phyloP scores from a whole-genome alignment of 179 eudicot species.

The Corrigiola litoralis region DNA sequence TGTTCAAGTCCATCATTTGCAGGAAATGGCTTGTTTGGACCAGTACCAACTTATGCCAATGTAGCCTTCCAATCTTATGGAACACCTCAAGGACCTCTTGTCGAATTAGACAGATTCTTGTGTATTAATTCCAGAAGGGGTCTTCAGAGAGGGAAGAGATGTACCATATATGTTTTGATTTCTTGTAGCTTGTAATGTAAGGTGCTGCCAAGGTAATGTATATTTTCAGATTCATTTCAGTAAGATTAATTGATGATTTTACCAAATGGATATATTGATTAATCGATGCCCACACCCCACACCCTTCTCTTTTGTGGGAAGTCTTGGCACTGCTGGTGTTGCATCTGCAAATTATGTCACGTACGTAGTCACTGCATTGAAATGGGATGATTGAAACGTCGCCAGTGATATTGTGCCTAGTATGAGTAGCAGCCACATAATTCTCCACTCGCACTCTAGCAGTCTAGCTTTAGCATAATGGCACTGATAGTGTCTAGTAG shows the following conservation, averaged over 20 bases:
- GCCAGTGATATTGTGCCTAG: too few relatives aligned
- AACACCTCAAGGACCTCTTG: neutral
- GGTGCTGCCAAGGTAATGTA: slow-evolving; percentile 13
- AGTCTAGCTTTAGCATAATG: too few relatives aligned
- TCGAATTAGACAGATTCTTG: neutral
- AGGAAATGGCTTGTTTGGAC: slow-evolving; percentile 12
- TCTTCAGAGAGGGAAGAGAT: neutral
- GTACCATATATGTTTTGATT: slow-evolving; percentile 1
- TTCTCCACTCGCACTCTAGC: too few relatives aligned
- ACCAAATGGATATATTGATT: neutral
- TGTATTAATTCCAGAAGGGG: neutral
- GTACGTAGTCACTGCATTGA: too few relatives aligned
- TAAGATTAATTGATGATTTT: slow-evolving; percentile 8
- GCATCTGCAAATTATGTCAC: too few relatives aligned
- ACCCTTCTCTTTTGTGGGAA: too few relatives aligned
- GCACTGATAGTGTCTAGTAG: too few relatives aligned
- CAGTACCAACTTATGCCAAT: neutral
- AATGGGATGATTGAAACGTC: too few relatives aligned
- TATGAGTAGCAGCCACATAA: too few relatives aligned
- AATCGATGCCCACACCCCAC: too few relatives aligned
- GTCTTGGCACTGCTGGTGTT: too few relatives aligned
- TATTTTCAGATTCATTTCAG: slow-evolving; percentile 9
- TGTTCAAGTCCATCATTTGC: slow-evolving; percentile 2
- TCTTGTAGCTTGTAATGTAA: slow-evolving; percentile 7
- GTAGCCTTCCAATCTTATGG: neutral